These are phyloP conservation scores for Amanita subjunquillea DNA, from an alignment of 768 basidiomycete species.

Conservation along the genomic window DNA sequence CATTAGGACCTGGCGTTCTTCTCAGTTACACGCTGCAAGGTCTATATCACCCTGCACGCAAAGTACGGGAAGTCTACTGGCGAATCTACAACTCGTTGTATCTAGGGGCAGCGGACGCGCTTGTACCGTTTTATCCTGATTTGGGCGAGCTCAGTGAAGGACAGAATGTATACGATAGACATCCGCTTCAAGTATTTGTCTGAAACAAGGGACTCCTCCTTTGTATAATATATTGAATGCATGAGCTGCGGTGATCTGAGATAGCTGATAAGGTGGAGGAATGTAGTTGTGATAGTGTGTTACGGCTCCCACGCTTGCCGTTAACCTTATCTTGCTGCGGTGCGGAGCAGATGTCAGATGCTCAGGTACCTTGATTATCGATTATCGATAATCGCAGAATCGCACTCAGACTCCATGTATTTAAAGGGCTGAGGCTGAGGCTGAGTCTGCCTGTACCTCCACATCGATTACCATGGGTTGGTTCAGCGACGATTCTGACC, in stretches of 20 bases:
- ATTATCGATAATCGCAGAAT: no score
- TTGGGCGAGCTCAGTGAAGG: conserved; percentile 85
- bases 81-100: conserved; percentile 92
- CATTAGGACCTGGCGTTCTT: conserved; percentile 87
- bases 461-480: conserved; percentile 25
- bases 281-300: no score
- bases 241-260: no score
- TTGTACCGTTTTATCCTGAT: conserved; percentile 95
- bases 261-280: no score
- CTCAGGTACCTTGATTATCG: no score
- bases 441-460: background rate
- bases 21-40: conserved; percentile 92
- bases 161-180: conserved; percentile 80
- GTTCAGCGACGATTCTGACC: conserved; percentile 30
- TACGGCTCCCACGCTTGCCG: no score
- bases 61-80: conserved; percentile 98
- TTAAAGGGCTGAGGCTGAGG: no score
- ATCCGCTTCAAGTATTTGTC: conserved; percentile 78
- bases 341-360: no score
- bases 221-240: background rate
- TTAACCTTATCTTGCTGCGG: no score
- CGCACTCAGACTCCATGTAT: no score
- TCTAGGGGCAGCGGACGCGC: conserved; percentile 79
- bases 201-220: conserved; percentile 15
- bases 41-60: conserved; percentile 93